These are phyloP conservation scores for Fusarium sp. DNA, from an alignment of 2,329 filamentous ascomycete species.

Conservation along the genomic window DNA sequence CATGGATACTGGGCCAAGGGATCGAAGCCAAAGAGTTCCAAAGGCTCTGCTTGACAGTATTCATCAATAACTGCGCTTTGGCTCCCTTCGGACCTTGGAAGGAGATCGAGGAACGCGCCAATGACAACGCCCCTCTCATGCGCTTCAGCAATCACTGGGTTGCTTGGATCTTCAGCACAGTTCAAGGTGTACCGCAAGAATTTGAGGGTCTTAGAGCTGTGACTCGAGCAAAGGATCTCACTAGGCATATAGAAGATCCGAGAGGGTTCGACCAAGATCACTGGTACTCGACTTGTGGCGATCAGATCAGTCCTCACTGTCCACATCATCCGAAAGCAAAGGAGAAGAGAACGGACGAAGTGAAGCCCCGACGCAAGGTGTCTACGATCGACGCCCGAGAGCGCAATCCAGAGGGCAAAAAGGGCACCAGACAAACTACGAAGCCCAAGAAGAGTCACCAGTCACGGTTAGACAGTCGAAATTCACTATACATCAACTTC, in stretches of 20 bases:
- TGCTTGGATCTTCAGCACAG: not conserved
- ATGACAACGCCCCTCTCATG: not conserved
- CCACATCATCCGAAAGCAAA: not conserved
- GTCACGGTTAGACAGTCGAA: not conserved
- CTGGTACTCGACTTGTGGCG: not conserved
- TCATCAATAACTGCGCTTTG: not conserved
- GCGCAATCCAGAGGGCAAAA: no score
- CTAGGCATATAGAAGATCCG: not conserved
- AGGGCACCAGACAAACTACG: no score
- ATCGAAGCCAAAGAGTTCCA: not conserved
- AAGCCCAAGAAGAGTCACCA: not conserved
- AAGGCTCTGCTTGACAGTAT: not conserved
- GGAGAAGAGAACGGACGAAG: not conserved
- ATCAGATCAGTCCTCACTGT: not conserved
- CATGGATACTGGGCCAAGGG: not conserved
- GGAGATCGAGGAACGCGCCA: not conserved
- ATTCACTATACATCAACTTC: not conserved
- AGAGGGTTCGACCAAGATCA: not conserved
- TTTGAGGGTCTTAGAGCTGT: not conserved
- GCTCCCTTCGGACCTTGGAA: not conserved
- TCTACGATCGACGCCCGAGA: not conserved
- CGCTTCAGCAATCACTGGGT: not conserved
- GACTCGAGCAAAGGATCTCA: accelerated
- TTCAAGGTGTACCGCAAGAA: not conserved
- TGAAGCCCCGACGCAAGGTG: accelerated